Evolutionary conservation across 1,139 yeast species (phyloP).

Genomic region (Hyphopichia pseudoburtonii): DNA sequence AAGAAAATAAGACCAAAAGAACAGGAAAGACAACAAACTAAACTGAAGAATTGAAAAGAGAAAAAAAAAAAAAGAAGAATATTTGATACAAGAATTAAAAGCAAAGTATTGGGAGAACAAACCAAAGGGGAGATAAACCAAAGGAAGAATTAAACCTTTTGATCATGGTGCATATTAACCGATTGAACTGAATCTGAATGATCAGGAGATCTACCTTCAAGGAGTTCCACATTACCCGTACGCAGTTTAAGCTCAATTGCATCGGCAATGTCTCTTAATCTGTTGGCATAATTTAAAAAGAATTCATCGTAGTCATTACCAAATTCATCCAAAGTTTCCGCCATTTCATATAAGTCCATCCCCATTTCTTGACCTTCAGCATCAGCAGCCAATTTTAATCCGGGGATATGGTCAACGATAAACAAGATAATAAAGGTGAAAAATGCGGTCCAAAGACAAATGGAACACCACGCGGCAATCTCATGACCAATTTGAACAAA

Average conservation of each 20-base stretch:
- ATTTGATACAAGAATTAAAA: too few relatives aligned
- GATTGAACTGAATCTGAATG: conserved; percentile 4
- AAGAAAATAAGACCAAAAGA: too few relatives aligned
- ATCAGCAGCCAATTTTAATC: conserved; percentile 37
- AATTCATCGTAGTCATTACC: conserved; percentile 24
- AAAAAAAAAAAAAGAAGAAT: neutral
- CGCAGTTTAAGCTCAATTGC: conserved; percentile 9
- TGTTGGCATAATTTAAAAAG: conserved; percentile 17
- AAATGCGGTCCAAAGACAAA: conserved; percentile 40
- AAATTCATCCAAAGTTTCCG: conserved; percentile 29
- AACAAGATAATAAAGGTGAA: conserved; percentile 41
- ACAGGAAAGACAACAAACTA: too few relatives aligned
- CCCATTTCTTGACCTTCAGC: conserved; percentile 50
- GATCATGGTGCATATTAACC: conserved; percentile 2
- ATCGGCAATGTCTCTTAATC: conserved; percentile 16
- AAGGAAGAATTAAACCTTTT: neutral
- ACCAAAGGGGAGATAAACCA: too few relatives aligned
- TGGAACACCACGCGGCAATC: conserved; percentile 42
- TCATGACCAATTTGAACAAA: conserved; percentile 53
- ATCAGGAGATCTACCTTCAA: conserved; percentile 14
- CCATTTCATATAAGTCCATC: conserved; percentile 41
- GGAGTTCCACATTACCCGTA: conserved; percentile 14
- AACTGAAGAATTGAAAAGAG: too few relatives aligned
- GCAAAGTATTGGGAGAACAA: neutral
- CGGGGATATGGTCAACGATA: conserved; percentile 48